These are phyloP conservation scores for Capsicum baccatum DNA, from an alignment of 257 asterid species.

Conservation along the genomic window DNA sequence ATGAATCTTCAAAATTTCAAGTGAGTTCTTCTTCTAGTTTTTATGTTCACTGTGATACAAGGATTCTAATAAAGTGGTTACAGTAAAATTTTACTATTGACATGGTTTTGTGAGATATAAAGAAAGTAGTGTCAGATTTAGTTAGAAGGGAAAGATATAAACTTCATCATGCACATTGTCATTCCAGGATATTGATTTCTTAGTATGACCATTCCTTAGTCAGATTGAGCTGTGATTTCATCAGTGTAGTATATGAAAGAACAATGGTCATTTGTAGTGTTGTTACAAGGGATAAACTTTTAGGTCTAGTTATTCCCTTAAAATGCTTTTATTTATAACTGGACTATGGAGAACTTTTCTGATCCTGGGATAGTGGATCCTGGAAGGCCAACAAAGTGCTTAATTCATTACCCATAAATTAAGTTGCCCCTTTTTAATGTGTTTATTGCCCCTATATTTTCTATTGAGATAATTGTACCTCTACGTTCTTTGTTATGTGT, in stretches of 20 bases:
- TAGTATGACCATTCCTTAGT: background rate
- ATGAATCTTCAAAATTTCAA: constrained; percentile 59
- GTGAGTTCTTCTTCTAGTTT: constrained; percentile 48
- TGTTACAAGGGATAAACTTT: background rate
- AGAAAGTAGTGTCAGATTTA: background rate
- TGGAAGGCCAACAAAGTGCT: background rate
- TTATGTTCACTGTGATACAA: background rate
- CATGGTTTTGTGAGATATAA: background rate
- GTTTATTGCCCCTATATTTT: constrained; percentile 29
- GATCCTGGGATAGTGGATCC: background rate
- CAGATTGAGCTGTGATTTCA: background rate
- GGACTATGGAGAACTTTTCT: background rate
- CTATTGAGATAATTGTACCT: no score
- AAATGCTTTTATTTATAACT: background rate
- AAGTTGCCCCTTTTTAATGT: background rate
- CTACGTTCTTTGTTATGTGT: no score
- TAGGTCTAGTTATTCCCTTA: background rate
- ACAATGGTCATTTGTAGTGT: background rate
- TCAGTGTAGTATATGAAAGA: background rate
- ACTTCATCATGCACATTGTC: background rate
- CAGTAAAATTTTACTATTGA: background rate
- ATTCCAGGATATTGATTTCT: background rate
- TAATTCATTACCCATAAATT: background rate
- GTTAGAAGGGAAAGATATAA: background rate
- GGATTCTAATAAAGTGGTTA: constrained; percentile 7